Evolutionary conservation across 495 filamentous ascomycete genomes (phyloP).

Genomic region (Aspergillus bertholletiae): DNA sequence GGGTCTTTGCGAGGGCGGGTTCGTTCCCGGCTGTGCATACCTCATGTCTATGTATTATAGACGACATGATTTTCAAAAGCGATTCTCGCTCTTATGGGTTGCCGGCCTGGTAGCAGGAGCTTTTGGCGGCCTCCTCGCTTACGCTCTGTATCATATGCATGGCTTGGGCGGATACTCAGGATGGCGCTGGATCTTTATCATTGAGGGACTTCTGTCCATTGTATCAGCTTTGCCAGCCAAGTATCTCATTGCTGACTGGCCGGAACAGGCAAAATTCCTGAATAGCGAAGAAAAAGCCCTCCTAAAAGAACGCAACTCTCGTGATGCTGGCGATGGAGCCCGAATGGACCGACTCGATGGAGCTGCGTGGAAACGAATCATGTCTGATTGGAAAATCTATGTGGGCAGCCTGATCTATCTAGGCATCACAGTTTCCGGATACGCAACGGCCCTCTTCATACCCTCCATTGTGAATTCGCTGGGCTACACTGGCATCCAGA

Average conservation of each 20-base stretch:
- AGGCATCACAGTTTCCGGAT: conserved; percentile 38
- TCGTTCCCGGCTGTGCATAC: conserved; percentile 50
- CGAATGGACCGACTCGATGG: conserved; percentile 42
- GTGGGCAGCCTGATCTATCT: conserved; percentile 38
- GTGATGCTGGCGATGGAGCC: conserved; percentile 35
- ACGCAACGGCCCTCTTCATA: conserved; percentile 44
- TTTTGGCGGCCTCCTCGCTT: conserved; percentile 57
- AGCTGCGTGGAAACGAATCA: conserved; percentile 35
- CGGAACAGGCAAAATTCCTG: conserved; percentile 38
- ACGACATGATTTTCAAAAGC: conserved; percentile 47
- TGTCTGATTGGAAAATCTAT: conserved; percentile 52
- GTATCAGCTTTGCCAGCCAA: conserved; percentile 38
- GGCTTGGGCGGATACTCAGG: conserved; percentile 36
- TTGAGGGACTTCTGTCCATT: conserved; percentile 52
- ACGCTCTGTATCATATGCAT: conserved; percentile 50
- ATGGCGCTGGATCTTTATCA: conserved; percentile 55
- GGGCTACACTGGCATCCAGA: conserved; percentile 32
- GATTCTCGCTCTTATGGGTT: conserved; percentile 52
- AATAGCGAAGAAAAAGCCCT: conserved; percentile 37
- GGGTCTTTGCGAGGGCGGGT: conserved; percentile 51
- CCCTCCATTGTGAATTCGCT: conserved; percentile 41
- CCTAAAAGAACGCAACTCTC: conserved; percentile 36
- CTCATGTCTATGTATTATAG: conserved; percentile 53
- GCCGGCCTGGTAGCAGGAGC: conserved; percentile 51
- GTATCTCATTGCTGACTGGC: conserved; percentile 47